A percentile compares a stretch with the other conserved stretches of the same genome.
phyloP scores from a whole-genome alignment of 495 filamentous ascomycete genomes.

The Penicillium macrosclerotiorum region DNA sequence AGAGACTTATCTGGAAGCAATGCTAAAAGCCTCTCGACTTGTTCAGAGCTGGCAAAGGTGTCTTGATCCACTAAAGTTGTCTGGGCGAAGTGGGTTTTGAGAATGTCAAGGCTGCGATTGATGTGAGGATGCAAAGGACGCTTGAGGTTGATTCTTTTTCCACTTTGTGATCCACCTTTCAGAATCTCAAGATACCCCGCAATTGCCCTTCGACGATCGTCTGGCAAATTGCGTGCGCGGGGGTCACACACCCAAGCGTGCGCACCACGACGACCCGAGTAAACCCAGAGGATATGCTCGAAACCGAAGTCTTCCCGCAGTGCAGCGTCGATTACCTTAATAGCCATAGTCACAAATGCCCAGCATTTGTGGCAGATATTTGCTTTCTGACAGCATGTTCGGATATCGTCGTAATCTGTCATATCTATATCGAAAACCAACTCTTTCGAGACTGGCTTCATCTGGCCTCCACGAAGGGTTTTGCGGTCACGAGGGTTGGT shows the following conservation, averaged over 20 bases:
- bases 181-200: slow-evolving; percentile 86
- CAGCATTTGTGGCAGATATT: slow-evolving; percentile 94
- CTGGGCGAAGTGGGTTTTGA: slow-evolving; percentile 72
- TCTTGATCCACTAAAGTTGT: slow-evolving; percentile 84
- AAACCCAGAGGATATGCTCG: slow-evolving; percentile 96
- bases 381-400: slow-evolving; percentile 90
- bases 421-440: slow-evolving; percentile 98
- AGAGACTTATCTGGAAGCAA: slow-evolving; percentile 76
- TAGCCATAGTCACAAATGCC: slow-evolving; percentile 95
- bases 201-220: slow-evolving; percentile 76
- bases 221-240: slow-evolving; percentile 76
- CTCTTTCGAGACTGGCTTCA: slow-evolving; percentile 85
- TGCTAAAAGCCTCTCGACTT: slow-evolving; percentile 69
- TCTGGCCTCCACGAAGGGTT: slow-evolving; percentile 56
- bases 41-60: slow-evolving; percentile 68
- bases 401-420: slow-evolving; percentile 96
- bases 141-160: slow-evolving; percentile 83
- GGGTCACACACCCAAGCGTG: slow-evolving; percentile 99
- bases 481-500: slow-evolving; percentile 95
- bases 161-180: slow-evolving; percentile 75
- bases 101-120: slow-evolving; percentile 76
- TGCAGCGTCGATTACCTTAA: slow-evolving; percentile 85
- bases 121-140: slow-evolving; percentile 90
- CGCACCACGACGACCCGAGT: slow-evolving; percentile 90
- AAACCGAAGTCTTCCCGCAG: slow-evolving; percentile 94